Conservation (phyloP, 805 yeast species). For the Komagataella pastoris region DNA sequence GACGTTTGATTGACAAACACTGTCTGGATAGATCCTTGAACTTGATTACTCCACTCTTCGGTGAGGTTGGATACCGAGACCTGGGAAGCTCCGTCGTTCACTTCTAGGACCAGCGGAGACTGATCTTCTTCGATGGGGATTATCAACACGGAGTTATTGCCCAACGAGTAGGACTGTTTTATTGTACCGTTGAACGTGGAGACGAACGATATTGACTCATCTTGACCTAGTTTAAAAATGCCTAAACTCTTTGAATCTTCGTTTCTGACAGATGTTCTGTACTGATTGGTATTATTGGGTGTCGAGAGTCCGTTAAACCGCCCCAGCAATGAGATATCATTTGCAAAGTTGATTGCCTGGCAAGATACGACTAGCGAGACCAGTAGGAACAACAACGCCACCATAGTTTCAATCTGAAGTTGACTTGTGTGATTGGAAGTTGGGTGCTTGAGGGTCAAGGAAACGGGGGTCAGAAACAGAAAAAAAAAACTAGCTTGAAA, state of each 20-base stretch:
- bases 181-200: not conserved
- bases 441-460: too few species aligned
- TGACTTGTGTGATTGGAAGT: too few species aligned
- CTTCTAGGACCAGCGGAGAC: not conserved
- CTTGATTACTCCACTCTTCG: constrained; percentile 12
- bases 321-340: not conserved
- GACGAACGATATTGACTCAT: not conserved
- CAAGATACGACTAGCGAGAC: not conserved
- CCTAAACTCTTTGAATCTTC: not conserved
- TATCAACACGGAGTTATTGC: not conserved
- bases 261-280: not conserved
- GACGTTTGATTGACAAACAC: constrained; percentile 33
- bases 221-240: not conserved
- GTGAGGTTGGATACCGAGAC: not conserved
- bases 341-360: not conserved
- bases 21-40: constrained; percentile 26
- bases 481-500: not conserved
- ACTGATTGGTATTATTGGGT: not conserved
- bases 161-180: not conserved
- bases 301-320: not conserved
- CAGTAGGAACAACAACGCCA: not conserved
- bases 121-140: not conserved
- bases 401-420: not conserved
- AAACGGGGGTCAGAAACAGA: not conserved
- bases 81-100: not conserved